Percentiles rank a stretch among this genome's conserved stretches.
These are phyloP conservation scores for Sequoia sempervirens DNA, from an alignment of 75 land plant genomes.

Conservation along the genomic window DNA sequence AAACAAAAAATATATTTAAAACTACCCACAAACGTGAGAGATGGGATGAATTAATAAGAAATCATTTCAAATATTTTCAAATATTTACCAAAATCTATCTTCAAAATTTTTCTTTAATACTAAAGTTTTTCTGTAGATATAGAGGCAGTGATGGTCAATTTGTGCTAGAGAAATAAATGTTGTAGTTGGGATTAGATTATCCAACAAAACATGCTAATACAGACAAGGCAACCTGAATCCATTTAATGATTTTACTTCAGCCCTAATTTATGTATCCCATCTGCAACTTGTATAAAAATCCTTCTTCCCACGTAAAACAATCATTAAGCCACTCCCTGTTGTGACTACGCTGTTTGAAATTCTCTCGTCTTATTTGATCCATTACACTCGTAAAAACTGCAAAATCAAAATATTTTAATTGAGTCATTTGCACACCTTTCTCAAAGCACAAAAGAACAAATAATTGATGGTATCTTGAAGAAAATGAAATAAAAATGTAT, in stretches of 20 bases:
- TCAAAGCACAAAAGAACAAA: not conserved
- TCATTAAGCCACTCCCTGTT: conserved; percentile 46
- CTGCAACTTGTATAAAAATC: conserved; percentile 25
- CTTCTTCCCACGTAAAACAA: conserved; percentile 29
- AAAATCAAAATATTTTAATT: not conserved
- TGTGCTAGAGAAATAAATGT: too few relatives aligned
- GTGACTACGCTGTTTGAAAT: conserved; percentile 24
- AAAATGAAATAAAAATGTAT: not conserved
- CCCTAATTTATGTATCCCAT: conserved; percentile 58
- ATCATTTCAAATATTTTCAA: too few relatives aligned
- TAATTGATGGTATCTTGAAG: too few relatives aligned
- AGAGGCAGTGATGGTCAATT: too few relatives aligned
- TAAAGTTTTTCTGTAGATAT: too few relatives aligned
- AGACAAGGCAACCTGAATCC: not conserved
- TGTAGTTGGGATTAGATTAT: too few relatives aligned
- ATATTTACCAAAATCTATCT: too few relatives aligned
- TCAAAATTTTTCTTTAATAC: too few relatives aligned
- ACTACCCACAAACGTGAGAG: too few relatives aligned
- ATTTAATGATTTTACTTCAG: not conserved
- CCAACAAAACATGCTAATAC: too few relatives aligned
- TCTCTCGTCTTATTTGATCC: conserved; percentile 24
- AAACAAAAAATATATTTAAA: too few relatives aligned
- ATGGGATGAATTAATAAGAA: too few relatives aligned
- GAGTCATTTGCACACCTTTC: not conserved
- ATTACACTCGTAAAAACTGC: conserved; percentile 42